Percentiles rank a stretch among this genome's conserved stretches.
These are phyloP conservation scores for Suillus bovinus DNA, from an alignment of 768 basidiomycete species.

Conservation along the genomic window DNA sequence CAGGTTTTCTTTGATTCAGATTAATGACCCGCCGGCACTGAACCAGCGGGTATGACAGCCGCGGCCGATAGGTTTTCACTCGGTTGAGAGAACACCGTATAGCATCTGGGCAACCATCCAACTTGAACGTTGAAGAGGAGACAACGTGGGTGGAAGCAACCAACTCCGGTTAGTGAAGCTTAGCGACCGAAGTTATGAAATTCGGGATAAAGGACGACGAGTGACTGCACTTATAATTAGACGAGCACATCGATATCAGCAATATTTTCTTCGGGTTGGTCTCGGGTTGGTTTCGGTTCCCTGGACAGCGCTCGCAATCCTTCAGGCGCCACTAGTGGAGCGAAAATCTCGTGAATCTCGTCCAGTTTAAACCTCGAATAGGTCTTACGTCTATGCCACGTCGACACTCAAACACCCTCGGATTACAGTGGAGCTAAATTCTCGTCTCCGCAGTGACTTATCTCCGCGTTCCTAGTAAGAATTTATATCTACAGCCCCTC, in stretches of 20 bases:
- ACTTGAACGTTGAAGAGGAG: not conserved
- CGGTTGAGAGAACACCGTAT: not conserved
- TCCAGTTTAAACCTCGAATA: too few relatives aligned
- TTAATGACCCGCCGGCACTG: not conserved
- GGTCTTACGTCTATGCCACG: too few relatives aligned
- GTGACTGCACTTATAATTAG: not conserved
- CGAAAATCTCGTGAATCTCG: too few relatives aligned
- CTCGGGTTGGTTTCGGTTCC: too few relatives aligned
- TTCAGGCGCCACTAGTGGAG: too few relatives aligned
- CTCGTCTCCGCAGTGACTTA: not conserved
- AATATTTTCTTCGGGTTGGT: not conserved
- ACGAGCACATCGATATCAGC: not conserved
- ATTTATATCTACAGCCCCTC: not conserved
- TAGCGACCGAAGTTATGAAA: not conserved
- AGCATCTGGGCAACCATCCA: too few relatives aligned
- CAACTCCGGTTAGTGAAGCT: not conserved
- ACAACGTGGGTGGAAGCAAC: not conserved
- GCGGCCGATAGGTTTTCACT: not conserved
- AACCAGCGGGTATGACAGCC: not conserved
- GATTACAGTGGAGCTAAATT: too few relatives aligned
- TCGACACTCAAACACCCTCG: too few relatives aligned
- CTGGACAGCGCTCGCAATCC: too few relatives aligned
- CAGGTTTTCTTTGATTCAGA: too few relatives aligned
- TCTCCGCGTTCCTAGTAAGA: not conserved
- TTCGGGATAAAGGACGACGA: not conserved